Conservation (phyloP, 495 filamentous ascomycete species). For the Hypomontagnella monticulosa region DNA sequence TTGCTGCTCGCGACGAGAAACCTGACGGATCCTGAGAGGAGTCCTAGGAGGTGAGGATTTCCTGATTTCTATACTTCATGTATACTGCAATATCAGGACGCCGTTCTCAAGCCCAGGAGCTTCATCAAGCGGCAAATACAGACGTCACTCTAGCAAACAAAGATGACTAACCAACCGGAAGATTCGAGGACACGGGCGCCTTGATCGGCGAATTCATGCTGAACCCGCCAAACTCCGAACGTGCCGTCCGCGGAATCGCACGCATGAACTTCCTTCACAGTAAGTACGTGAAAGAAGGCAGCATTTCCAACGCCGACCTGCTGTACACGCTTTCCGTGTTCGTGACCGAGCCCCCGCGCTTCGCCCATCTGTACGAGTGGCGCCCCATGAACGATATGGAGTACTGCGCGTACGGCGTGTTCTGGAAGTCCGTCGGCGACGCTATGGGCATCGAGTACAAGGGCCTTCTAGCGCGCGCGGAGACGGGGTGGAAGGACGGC, state of each 20-base stretch:
- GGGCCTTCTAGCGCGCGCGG: slow-evolving; percentile 40
- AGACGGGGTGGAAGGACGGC: slow-evolving; percentile 64
- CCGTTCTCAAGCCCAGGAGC: not conserved
- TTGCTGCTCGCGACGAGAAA: slow-evolving; percentile 67
- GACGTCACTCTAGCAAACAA: not conserved
- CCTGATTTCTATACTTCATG: not conserved
- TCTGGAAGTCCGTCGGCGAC: slow-evolving; percentile 73
- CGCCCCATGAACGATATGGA: slow-evolving; percentile 68
- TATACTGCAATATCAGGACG: not conserved
- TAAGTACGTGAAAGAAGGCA: slow-evolving; percentile 65
- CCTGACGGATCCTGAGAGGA: slow-evolving; percentile 61
- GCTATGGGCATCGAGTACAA: slow-evolving; percentile 66
- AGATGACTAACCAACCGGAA: slow-evolving; percentile 14
- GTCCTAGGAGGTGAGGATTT: slow-evolving; percentile 60
- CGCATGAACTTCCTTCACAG: slow-evolving; percentile 75
- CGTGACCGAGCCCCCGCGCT: slow-evolving; percentile 66
- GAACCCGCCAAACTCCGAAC: slow-evolving; percentile 57
- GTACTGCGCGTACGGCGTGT: slow-evolving; percentile 69
- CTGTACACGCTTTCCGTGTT: slow-evolving; percentile 75
- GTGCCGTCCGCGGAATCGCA: slow-evolving; percentile 62
- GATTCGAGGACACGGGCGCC: slow-evolving; percentile 69
- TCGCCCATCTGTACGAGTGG: slow-evolving; percentile 71
- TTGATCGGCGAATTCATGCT: slow-evolving; percentile 62
- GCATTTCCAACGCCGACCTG: slow-evolving; percentile 71
- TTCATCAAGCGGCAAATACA: not conserved